Evolutionary conservation across 768 basidiomycete species (phyloP).

Genomic region (Mycena latifolia): DNA sequence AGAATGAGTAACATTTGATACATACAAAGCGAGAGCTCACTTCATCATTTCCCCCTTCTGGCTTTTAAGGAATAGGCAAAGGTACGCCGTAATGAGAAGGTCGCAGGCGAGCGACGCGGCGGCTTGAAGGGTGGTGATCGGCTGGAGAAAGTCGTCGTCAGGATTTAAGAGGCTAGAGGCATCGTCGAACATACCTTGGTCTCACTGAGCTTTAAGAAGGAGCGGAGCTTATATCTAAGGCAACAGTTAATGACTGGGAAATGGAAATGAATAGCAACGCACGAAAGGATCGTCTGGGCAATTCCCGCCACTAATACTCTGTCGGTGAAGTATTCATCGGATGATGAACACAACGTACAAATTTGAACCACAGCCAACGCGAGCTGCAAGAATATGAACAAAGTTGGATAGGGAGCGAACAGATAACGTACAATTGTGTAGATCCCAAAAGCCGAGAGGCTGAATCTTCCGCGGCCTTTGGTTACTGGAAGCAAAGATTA

Average conservation of each 20-base stretch:
- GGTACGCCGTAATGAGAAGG: conserved; percentile 25
- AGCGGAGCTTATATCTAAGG: conserved; percentile 16
- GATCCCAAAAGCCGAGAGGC: conserved; percentile 19
- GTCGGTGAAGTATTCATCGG: neutral
- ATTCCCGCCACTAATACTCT: conserved; percentile 12
- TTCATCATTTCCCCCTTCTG: conserved; percentile 27
- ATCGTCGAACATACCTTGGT: conserved; percentile 13
- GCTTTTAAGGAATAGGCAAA: conserved; percentile 23
- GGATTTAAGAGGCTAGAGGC: neutral
- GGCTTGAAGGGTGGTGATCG: conserved; percentile 29
- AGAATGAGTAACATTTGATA: neutral
- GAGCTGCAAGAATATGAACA: neutral
- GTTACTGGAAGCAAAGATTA: conserved; percentile 6
- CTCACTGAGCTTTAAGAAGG: conserved; percentile 20
- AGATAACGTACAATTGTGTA: conserved; percentile 13
- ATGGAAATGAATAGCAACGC: neutral
- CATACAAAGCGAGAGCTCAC: neutral
- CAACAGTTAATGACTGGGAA: neutral
- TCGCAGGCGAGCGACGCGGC: conserved; percentile 27
- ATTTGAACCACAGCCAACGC: conserved; percentile 5
- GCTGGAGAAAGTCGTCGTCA: neutral
- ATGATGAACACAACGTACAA: neutral
- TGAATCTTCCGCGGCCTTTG: conserved; percentile 12
- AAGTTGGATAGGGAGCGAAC: too few relatives aligned
- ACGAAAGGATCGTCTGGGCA: conserved; percentile 20